A percentile compares a stretch with the other conserved stretches of the same genome.
Conservation (phyloP, 2,329 filamentous ascomycete species). For the Kalaharituber pfeilii region DNA sequence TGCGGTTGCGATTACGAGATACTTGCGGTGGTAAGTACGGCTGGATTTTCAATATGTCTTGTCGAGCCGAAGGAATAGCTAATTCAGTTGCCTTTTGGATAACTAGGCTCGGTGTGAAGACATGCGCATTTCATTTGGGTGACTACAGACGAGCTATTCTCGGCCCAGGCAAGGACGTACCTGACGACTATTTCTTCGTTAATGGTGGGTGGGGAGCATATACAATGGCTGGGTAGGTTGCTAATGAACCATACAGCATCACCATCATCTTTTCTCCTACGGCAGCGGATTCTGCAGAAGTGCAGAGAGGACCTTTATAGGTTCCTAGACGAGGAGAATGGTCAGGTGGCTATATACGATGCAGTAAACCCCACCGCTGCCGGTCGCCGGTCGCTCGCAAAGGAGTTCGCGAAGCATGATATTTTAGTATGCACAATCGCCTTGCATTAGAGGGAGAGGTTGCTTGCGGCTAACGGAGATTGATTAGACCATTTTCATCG, state of each 20-base stretch:
- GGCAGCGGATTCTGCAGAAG: slow-evolving; percentile 94
- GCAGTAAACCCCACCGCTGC: slow-evolving; percentile 82
- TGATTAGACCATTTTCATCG: slow-evolving; percentile 82
- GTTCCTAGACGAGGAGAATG: slow-evolving; percentile 92
- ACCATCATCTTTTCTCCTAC: slow-evolving; percentile 74
- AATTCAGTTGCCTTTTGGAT: too few species aligned
- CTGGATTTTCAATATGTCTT: too few species aligned
- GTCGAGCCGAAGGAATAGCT: neutral
- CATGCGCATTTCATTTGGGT: slow-evolving; percentile 88
- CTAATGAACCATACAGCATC: slow-evolving; percentile 36
- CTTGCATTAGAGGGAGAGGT: too few species aligned
- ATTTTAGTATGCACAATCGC: slow-evolving; percentile 48
- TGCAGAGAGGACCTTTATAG: slow-evolving; percentile 94
- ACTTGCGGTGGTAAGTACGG: slow-evolving; percentile 64
- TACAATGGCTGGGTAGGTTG: slow-evolving; percentile 13
- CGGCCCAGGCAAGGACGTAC: slow-evolving; percentile 64
- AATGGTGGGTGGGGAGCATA: slow-evolving; percentile 39
- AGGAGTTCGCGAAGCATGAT: slow-evolving; percentile 95
- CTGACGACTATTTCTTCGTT: slow-evolving; percentile 94
- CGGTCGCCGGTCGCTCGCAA: slow-evolving; percentile 67
- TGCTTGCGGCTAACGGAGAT: slow-evolving; percentile 3
- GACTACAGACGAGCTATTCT: slow-evolving; percentile 90
- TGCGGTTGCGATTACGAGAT: slow-evolving; percentile 84
- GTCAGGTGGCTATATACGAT: slow-evolving; percentile 96
- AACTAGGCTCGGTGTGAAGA: slow-evolving; percentile 79